Evolutionary conservation across 225 moss, liverwort and hornwort genomes (phyloP).

Genomic region (Ulota crispa): DNA sequence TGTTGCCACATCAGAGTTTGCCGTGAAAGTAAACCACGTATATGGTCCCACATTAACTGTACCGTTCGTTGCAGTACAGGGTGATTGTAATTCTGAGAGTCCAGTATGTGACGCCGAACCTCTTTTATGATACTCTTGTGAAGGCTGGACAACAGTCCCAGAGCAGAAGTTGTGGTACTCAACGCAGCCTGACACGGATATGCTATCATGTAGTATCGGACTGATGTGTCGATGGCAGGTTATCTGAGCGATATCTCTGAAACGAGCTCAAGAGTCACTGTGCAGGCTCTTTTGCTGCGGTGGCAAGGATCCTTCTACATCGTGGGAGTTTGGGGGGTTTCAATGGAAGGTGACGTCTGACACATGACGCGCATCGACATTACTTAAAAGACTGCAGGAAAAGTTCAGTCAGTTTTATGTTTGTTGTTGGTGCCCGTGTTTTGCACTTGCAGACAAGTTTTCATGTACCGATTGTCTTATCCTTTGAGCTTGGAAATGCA

Average conservation of each 20-base stretch:
- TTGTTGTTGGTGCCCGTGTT: too few relatives aligned
- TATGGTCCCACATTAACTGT: too few relatives aligned
- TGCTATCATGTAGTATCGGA: background rate
- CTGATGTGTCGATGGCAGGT: background rate
- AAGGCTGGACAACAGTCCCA: background rate
- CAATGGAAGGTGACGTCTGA: background rate
- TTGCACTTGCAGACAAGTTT: too few relatives aligned
- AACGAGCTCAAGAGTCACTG: background rate
- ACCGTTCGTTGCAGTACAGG: background rate
- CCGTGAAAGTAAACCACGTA: too few relatives aligned
- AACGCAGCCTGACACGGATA: constrained; percentile 5
- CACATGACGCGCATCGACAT: background rate
- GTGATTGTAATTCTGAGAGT: too few relatives aligned
- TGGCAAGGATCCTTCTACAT: background rate
- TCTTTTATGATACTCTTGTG: background rate
- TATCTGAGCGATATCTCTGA: background rate
- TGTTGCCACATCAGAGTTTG: too few relatives aligned
- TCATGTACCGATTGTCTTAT: too few relatives aligned
- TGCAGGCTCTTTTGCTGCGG: background rate
- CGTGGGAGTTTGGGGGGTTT: background rate
- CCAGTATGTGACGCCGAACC: background rate
- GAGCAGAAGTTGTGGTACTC: background rate
- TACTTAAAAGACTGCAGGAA: background rate
- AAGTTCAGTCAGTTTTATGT: too few relatives aligned
- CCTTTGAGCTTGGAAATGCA: too few relatives aligned